A percentile compares a stretch with the other conserved stretches of the same genome.
Conservation (phyloP, 176 grass and related monocot genomes). For the Avena atlantica region DNA sequence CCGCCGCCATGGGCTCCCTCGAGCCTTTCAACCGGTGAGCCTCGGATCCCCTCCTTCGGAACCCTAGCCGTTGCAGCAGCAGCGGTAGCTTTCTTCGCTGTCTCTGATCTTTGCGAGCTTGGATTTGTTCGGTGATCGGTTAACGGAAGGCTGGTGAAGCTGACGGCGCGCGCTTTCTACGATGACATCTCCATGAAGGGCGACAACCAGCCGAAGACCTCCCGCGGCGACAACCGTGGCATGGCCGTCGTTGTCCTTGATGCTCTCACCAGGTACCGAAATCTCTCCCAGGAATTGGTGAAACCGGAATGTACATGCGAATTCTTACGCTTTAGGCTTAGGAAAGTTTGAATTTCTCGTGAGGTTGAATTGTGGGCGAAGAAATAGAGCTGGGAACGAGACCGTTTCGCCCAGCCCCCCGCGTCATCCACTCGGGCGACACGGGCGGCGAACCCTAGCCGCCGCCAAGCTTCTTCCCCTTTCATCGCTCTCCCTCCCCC, state of each 20-base stretch:
- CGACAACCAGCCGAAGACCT: constrained; percentile 87
- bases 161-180: constrained; percentile 90
- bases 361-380: not conserved
- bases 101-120: constrained; percentile 9
- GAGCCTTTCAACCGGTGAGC: constrained; percentile 90
- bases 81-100: not conserved
- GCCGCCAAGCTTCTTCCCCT: too few species aligned
- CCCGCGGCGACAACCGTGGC: constrained; percentile 93
- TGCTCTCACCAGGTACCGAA: constrained; percentile 74
- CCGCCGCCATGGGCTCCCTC: constrained; percentile 57
- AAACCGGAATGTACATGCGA: not conserved
- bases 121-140: not conserved
- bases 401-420: too few species aligned
- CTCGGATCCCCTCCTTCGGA: not conserved
- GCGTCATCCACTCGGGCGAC: too few species aligned
- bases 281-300: not conserved
- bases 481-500: too few species aligned
- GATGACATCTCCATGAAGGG: constrained; percentile 94
- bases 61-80: constrained; percentile 21
- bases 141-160: constrained; percentile 67
- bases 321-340: constrained; percentile 1
- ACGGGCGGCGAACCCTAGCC: too few species aligned
- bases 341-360: not conserved
- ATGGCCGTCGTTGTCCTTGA: constrained; percentile 98
- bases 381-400: not conserved